Evolutionary conservation across 129 eudicot species (phyloP).

Genomic region (Flaveria bidentis): DNA sequence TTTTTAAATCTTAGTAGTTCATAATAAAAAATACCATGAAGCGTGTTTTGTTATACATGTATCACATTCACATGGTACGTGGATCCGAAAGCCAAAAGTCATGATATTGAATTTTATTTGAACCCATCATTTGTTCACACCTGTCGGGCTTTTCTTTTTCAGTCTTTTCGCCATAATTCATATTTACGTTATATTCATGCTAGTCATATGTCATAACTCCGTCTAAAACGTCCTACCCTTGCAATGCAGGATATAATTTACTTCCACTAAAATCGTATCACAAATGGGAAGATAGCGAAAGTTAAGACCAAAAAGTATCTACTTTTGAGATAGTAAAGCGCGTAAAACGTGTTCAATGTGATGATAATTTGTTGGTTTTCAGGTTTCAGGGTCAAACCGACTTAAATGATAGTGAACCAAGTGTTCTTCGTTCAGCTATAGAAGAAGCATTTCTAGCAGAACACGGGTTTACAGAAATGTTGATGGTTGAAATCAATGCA

Average conservation of each 20-base stretch:
- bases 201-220: not conserved
- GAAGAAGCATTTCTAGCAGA: slow-evolving; percentile 98
- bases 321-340: no score
- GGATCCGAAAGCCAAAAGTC: not conserved
- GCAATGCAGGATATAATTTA: not conserved
- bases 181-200: slow-evolving; percentile 8
- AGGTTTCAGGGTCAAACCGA: slow-evolving; percentile 95
- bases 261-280: no score
- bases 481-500: slow-evolving; percentile 87
- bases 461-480: slow-evolving; percentile 80
- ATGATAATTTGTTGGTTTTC: slow-evolving; percentile 28
- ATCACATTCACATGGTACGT: not conserved
- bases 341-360: not conserved
- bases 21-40: no score
- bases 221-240: not conserved
- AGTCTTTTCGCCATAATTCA: slow-evolving; percentile 14
- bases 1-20: no score
- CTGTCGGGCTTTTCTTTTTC: not conserved
- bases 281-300: no score
- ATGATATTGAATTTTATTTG: not conserved
- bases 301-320: no score
- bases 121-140: not conserved
- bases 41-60: not conserved
- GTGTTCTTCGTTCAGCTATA: slow-evolving; percentile 80
- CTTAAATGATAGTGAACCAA: slow-evolving; percentile 66